Evolutionary conservation across 1,284 basidiomycete genomes (phyloP).

Genomic region (Cutaneotrichosporon sp.): DNA sequence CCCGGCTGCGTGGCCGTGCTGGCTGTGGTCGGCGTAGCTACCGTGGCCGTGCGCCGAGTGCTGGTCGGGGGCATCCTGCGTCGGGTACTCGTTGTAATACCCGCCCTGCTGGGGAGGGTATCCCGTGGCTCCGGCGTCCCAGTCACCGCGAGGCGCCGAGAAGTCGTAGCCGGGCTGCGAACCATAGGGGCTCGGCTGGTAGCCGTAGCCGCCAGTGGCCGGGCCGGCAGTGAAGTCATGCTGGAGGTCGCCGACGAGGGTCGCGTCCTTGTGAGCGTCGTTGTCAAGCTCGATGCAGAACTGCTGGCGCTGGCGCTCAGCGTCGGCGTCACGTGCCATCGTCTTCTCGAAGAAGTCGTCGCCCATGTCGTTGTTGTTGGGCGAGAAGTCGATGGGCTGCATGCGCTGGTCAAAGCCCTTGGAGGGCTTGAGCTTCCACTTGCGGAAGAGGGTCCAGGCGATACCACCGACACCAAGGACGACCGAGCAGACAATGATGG

Average conservation of each 20-base stretch:
- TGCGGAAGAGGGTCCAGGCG: slow-evolving; percentile 84
- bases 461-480: slow-evolving; percentile 68
- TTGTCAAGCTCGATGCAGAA: slow-evolving; percentile 45
- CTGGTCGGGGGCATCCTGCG: slow-evolving; percentile 29
- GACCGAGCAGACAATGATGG: slow-evolving; percentile 69
- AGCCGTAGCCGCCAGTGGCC: slow-evolving; percentile 17
- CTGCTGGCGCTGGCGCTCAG: slow-evolving; percentile 45
- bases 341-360: slow-evolving; percentile 45
- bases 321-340: slow-evolving; percentile 42
- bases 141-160: slow-evolving; percentile 11
- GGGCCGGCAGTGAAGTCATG: slow-evolving; percentile 80
- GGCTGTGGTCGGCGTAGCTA: slow-evolving; percentile 1
- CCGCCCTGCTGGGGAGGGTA: slow-evolving; percentile 18
- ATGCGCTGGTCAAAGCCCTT: slow-evolving; percentile 72
- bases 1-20: slow-evolving; percentile 19
- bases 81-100: slow-evolving; percentile 29
- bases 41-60: slow-evolving; percentile 7
- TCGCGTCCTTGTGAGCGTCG: slow-evolving; percentile 28
- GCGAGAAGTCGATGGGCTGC: slow-evolving; percentile 62
- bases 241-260: slow-evolving; percentile 42
- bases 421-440: slow-evolving; percentile 82
- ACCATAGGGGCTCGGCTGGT: slow-evolving; percentile 15
- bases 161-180: slow-evolving; percentile 12
- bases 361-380: slow-evolving; percentile 65
- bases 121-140: slow-evolving; percentile 11